Percentiles rank a stretch among this genome's conserved stretches.
Evolutionary conservation across 164 flowering plant genomes (phyloP).

Genomic region (Warburgia ugandensis): DNA sequence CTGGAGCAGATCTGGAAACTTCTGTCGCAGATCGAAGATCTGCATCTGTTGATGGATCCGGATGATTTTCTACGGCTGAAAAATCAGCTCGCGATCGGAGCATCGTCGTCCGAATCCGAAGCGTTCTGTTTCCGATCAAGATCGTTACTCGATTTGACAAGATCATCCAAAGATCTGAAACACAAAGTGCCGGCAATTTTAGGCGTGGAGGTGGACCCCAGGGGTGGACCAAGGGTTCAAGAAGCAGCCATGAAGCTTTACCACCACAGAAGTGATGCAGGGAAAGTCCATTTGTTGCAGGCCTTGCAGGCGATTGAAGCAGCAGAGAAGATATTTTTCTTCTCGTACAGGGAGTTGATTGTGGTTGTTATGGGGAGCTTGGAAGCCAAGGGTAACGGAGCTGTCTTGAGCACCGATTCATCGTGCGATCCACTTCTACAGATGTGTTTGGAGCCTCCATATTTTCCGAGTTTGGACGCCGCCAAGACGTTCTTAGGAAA

Average conservation of each 20-base stretch:
- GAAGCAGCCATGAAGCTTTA: conserved; percentile 85
- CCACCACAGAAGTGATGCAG: conserved; percentile 30
- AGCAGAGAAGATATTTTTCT: conserved; percentile 69
- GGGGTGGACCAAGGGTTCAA: conserved; percentile 83
- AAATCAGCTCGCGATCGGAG: conserved; percentile 42
- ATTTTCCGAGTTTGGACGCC: conserved; percentile 86
- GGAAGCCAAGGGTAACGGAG: conserved; percentile 53
- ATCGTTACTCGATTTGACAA: conserved; percentile 44
- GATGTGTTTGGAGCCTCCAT: conserved; percentile 65
- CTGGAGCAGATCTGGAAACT: conserved; percentile 71
- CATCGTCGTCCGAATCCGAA: conserved; percentile 31
- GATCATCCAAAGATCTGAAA: conserved; percentile 51
- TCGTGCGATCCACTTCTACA: conserved; percentile 46
- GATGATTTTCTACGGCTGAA: conserved; percentile 69
- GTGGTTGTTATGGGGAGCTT: conserved; percentile 69
- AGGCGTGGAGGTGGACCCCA: conserved; percentile 87
- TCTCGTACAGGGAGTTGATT: conserved; percentile 54
- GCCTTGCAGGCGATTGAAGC: conserved; percentile 69
- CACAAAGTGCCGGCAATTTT: conserved; percentile 70
- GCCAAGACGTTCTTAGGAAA: conserved; percentile 90
- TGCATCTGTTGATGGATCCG: conserved; percentile 72
- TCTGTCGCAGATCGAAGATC: conserved; percentile 52
- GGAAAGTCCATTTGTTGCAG: conserved; percentile 63
- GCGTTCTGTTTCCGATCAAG: conserved; percentile 68
- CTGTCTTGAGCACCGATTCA: conserved; percentile 19